Evolutionary conservation across 192 early-diverging fungal genomes (phyloP).

Genomic region (Gryganskiella cystojenkinii): DNA sequence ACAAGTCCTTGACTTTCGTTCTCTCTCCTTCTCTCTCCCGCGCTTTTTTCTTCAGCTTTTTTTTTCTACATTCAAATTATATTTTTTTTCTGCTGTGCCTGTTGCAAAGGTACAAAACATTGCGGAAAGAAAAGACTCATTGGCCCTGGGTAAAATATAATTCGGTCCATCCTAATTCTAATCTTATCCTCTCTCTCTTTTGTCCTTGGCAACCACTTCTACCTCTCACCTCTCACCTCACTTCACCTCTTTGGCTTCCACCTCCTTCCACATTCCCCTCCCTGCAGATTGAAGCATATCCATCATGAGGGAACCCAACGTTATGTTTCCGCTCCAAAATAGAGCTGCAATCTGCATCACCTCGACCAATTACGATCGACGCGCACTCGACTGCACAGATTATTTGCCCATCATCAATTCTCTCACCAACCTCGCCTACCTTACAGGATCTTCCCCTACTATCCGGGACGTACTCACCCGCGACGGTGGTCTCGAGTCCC

Average conservation of each 20-base stretch:
- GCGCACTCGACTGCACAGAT: slow-evolving; percentile 94
- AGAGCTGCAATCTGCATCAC: slow-evolving; percentile 84
- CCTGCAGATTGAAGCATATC: not conserved
- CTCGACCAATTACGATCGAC: slow-evolving; percentile 88
- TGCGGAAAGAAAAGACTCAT: not conserved
- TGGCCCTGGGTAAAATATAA: too few relatives aligned
- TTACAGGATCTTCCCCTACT: slow-evolving; percentile 83
- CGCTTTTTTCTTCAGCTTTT: not conserved
- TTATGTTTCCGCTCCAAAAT: slow-evolving; percentile 81
- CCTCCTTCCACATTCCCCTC: not conserved
- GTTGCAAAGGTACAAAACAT: not conserved
- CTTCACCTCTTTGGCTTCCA: not conserved
- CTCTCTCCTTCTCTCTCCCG: not conserved
- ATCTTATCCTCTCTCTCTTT: not conserved
- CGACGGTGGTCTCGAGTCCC: slow-evolving; percentile 90
- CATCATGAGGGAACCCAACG: slow-evolving; percentile 85
- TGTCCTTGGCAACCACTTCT: not conserved
- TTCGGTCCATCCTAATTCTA: slow-evolving; percentile 1
- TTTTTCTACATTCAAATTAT: not conserved
- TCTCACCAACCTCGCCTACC: slow-evolving; percentile 87
- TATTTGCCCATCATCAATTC: slow-evolving; percentile 89
- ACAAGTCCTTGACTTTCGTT: not conserved
- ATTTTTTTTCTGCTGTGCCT: not conserved
- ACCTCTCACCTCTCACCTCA: slow-evolving; percentile 3
- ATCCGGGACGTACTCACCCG: slow-evolving; percentile 84